Conservation (phyloP, 352 stramenopile genomes). For the Elongisporangium anandrum region DNA sequence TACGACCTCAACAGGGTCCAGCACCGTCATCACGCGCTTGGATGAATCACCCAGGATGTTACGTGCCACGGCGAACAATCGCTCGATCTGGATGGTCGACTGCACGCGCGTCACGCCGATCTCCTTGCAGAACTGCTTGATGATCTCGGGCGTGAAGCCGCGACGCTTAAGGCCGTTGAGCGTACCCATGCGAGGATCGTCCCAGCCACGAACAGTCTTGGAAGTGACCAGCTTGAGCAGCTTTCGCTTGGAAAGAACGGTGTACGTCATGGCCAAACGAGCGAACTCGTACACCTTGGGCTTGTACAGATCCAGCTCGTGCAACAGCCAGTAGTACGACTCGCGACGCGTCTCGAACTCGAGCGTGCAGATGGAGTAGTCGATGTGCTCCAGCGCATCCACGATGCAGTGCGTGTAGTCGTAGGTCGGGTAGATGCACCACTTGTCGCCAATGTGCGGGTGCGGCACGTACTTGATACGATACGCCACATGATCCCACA, state of each 20-base stretch:
- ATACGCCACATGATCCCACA: conserved; percentile 98
- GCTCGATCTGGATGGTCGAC: conserved; percentile 86
- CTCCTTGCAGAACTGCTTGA: conserved; percentile 86
- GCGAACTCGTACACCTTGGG: conserved; percentile 97
- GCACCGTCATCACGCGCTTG: conserved; percentile 76
- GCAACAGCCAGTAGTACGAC: conserved; percentile 99
- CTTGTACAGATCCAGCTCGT: conserved; percentile 96
- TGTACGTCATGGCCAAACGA: conserved; percentile 97
- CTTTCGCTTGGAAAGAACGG: conserved; percentile 98
- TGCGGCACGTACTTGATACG: conserved; percentile 98
- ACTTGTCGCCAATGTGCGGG: conserved; percentile 95
- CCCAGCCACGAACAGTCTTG: conserved; percentile 87
- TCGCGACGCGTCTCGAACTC: conserved; percentile 99
- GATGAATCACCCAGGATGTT: conserved; percentile 60
- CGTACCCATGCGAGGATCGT: conserved; percentile 97
- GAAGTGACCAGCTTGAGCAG: conserved; percentile 97
- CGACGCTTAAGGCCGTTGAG: conserved; percentile 92
- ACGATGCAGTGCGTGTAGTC: conserved; percentile 99
- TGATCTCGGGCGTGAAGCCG: conserved; percentile 79
- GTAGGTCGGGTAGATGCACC: conserved; percentile 99
- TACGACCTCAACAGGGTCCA: conserved; percentile 73
- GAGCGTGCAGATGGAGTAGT: conserved; percentile 99
- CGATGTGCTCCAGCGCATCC: conserved; percentile 98
- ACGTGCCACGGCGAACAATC: conserved; percentile 67
- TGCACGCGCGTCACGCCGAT: conserved; percentile 85